Conservation (phyloP, 345 rosid species). For the Pistacia atlantica region DNA sequence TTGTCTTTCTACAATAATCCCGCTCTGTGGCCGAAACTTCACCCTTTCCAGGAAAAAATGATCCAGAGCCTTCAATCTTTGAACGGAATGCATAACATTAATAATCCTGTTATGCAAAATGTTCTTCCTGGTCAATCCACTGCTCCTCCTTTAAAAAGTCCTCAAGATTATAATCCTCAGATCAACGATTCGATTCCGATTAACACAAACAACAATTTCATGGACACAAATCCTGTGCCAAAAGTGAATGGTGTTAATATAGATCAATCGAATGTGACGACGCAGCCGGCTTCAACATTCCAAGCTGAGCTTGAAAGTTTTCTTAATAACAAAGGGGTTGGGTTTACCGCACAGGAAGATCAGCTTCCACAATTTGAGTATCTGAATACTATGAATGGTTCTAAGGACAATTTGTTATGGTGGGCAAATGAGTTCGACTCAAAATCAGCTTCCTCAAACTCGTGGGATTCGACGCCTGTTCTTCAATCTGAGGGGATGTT, state of each 20-base stretch:
- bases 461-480: conserved; percentile 64
- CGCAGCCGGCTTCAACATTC: conserved; percentile 25
- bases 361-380: conserved; percentile 52
- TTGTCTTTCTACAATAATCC: conserved; percentile 64
- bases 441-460: conserved; percentile 55
- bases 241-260: not conserved
- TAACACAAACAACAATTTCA: conserved; percentile 5
- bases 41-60: conserved; percentile 53
- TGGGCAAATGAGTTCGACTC: conserved; percentile 69
- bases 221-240: conserved; percentile 11
- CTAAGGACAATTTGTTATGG: conserved; percentile 53
- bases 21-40: conserved; percentile 75
- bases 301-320: conserved; percentile 43
- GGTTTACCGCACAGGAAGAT: conserved; percentile 35
- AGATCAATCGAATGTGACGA: conserved; percentile 16
- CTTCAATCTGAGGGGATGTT: conserved; percentile 56
- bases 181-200: conserved; percentile 9
- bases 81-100: conserved; percentile 21
- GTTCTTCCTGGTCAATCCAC: conserved; percentile 19
- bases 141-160: conserved; percentile 20
- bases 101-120: conserved; percentile 18
- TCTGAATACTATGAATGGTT: conserved; percentile 48
- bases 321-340: conserved; percentile 30
- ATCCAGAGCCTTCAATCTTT: conserved; percentile 40
- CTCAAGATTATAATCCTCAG: conserved; percentile 22